Evolutionary conservation across 139 green algal species (phyloP).

Genomic region (Raphidocelis subcapitata): DNA sequence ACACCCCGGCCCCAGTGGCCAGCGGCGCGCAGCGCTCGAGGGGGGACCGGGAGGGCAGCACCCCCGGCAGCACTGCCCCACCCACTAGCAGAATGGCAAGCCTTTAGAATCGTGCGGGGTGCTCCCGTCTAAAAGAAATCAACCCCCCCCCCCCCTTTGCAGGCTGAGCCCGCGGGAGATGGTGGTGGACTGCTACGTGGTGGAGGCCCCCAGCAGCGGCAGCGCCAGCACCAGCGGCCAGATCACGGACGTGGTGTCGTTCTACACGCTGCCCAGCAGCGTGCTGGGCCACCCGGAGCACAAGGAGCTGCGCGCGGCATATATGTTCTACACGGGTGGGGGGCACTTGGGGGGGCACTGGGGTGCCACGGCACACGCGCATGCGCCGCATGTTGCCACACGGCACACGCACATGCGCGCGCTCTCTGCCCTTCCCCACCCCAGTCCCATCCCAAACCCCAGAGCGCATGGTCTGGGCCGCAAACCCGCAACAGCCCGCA

Average conservation of each 20-base stretch:
- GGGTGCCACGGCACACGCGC: not conserved
- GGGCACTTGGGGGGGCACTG: not conserved
- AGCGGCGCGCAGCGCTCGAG: no score
- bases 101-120: no score
- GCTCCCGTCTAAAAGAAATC: no score
- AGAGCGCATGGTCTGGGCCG: no score
- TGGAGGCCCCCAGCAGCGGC: constrained; percentile 54
- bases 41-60: no score
- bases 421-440: no score
- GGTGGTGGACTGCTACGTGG: constrained; percentile 91
- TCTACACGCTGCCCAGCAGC: constrained; percentile 93
- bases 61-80: no score
- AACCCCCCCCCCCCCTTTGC: constrained; percentile 6
- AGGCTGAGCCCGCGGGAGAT: constrained; percentile 60
- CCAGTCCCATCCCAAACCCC: no score
- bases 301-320: constrained; percentile 83
- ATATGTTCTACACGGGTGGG: constrained; percentile 94
- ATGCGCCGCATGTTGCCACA: not conserved
- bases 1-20: no score
- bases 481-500: no score
- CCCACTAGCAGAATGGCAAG: no score
- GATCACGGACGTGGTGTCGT: constrained; percentile 91
- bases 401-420: no score
- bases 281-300: constrained; percentile 89
- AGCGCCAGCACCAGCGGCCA: constrained; percentile 10